Percentiles rank a stretch among this genome's conserved stretches.
These are phyloP conservation scores for Lentinula edodes DNA, from an alignment of 768 basidiomycete genomes.

Conservation along the genomic window DNA sequence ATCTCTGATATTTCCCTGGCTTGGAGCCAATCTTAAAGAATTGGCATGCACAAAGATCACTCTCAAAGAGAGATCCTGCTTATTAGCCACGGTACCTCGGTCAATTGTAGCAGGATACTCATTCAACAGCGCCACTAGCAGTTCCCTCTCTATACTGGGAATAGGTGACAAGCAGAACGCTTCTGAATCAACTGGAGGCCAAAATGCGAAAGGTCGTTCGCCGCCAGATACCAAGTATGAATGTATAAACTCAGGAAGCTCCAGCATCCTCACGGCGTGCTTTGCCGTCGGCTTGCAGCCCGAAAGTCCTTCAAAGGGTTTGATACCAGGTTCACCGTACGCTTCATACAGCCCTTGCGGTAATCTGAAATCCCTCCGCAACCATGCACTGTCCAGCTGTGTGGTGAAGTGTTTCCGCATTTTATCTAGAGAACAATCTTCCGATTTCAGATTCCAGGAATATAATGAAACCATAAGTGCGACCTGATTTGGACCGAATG, in stretches of 20 bases:
- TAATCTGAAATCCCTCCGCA: not conserved
- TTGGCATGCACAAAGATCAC: constrained; percentile 1
- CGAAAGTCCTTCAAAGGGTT: not conserved
- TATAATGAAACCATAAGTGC: not conserved
- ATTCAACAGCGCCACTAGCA: not conserved
- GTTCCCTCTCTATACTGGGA: not conserved
- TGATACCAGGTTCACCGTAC: not conserved
- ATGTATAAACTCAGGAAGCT: not conserved
- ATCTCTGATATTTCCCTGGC: constrained; percentile 27
- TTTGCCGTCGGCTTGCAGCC: not conserved
- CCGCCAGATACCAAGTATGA: not conserved
- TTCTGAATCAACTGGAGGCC: not conserved
- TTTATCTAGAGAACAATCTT: not conserved
- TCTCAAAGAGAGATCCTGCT: not conserved
- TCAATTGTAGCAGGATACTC: not conserved
- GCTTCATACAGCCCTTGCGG: not conserved
- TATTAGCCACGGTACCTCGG: not conserved
- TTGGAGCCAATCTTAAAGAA: not conserved
- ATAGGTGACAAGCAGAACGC: not conserved
- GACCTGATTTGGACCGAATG: not conserved
- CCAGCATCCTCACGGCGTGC: constrained; percentile 1
- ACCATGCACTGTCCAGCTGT: not conserved
- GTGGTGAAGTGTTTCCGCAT: not conserved
- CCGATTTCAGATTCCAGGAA: not conserved
- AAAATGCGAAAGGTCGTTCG: constrained; percentile 1